phyloP scores from a whole-genome alignment of 148 eudicot genomes.

The Pharnaceum exiguum region DNA sequence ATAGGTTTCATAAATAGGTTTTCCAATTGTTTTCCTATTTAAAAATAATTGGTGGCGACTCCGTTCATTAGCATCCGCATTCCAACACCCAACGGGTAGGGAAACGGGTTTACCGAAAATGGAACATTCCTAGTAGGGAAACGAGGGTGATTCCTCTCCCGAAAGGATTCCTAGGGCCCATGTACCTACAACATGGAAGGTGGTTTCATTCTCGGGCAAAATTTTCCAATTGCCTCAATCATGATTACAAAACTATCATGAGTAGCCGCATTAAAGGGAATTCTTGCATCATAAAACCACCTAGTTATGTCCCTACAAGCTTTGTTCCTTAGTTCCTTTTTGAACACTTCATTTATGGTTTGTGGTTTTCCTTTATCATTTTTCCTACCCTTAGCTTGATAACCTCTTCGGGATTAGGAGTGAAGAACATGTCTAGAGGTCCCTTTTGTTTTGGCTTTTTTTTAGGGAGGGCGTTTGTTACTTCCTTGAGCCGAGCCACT shows the following conservation, averaged over 20 bases:
- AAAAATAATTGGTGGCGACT: no score
- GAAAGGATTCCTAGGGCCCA: no score
- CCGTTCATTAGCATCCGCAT: no score
- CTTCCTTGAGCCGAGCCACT: background rate
- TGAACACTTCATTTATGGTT: constrained; percentile 3
- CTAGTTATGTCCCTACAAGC: background rate
- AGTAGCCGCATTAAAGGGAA: background rate
- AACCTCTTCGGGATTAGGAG: constrained; percentile 1
- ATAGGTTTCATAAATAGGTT: no score
- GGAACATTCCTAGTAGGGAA: no score
- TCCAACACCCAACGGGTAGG: no score
- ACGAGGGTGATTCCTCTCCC: no score
- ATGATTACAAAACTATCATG: background rate
- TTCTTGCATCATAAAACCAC: constrained; percentile 12
- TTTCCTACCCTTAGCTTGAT: background rate
- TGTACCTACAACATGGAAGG: no score
- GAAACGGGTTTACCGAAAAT: no score
- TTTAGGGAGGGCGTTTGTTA: background rate
- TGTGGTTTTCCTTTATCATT: background rate
- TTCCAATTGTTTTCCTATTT: no score
- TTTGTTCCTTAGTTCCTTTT: constrained; percentile 4
- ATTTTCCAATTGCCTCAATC: constrained; percentile 3
- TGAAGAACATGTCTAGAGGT: background rate
- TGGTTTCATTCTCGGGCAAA: constrained; percentile 5
- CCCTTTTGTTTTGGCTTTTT: background rate